phyloP scores from a whole-genome alignment of 805 yeast species.

The Jamesozyma spencerorum region DNA sequence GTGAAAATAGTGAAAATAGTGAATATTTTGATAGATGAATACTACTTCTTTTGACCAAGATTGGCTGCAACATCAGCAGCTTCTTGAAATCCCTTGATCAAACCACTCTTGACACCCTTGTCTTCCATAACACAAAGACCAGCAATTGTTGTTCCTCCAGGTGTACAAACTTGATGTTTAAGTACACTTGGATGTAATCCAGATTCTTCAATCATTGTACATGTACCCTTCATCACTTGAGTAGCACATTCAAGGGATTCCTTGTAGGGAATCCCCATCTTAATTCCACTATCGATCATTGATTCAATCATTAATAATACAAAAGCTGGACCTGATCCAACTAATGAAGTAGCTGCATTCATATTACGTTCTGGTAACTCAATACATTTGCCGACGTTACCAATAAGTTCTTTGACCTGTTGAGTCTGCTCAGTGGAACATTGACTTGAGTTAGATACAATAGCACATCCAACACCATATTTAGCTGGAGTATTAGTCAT shows the following conservation, averaged over 20 bases:
- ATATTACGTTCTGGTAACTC: constrained; percentile 80
- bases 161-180: constrained; percentile 85
- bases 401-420: constrained; percentile 36
- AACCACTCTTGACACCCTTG: constrained; percentile 76
- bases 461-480: constrained; percentile 89
- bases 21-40: too few species aligned
- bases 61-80: constrained; percentile 73
- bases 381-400: constrained; percentile 54
- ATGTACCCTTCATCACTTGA: constrained; percentile 89
- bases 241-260: constrained; percentile 82
- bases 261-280: constrained; percentile 85
- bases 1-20: too few species aligned
- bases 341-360: constrained; percentile 92
- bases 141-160: constrained; percentile 96
- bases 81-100: constrained; percentile 82
- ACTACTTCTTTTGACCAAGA: constrained; percentile 40
- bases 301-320: constrained; percentile 84
- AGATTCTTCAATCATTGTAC: constrained; percentile 74
- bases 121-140: constrained; percentile 91
- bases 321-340: constrained; percentile 97
- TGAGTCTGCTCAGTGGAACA: constrained; percentile 35
- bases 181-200: constrained; percentile 84
- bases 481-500: constrained; percentile 97
- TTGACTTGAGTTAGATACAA: constrained; percentile 59
- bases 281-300: constrained; percentile 85